These are phyloP conservation scores for Globisporangium recalcitrans DNA, from an alignment of 352 stramenopile species.

Conservation along the genomic window DNA sequence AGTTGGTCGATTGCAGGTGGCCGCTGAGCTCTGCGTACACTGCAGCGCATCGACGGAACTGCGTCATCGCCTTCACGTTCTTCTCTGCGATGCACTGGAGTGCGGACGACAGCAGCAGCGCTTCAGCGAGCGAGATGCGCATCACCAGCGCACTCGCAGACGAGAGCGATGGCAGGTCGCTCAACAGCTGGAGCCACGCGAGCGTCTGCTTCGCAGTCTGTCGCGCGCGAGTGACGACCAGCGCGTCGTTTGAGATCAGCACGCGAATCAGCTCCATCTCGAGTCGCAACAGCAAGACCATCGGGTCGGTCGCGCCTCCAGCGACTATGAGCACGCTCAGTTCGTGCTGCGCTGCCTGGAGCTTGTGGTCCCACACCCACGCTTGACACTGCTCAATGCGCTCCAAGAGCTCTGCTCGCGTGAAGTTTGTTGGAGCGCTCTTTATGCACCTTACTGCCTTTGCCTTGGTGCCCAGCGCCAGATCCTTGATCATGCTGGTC, in stretches of 20 bases:
- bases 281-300: conserved; percentile 20
- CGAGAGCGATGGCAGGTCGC: conserved; percentile 28
- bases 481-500: conserved; percentile 26
- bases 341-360: conserved; percentile 15
- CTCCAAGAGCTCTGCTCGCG: conserved; percentile 8
- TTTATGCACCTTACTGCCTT: neutral
- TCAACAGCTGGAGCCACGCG: conserved; percentile 24
- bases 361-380: conserved; percentile 29
- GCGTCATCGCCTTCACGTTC: conserved; percentile 23
- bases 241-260: conserved; percentile 32
- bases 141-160: conserved; percentile 19
- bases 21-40: conserved; percentile 22
- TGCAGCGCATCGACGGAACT: conserved; percentile 23
- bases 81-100: conserved; percentile 26
- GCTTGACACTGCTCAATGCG: conserved; percentile 18
- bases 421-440: neutral
- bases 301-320: conserved; percentile 18
- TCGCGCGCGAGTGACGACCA: conserved; percentile 23
- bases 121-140: conserved; percentile 26
- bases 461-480: neutral
- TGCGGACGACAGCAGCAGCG: conserved; percentile 24
- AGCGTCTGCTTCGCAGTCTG: conserved; percentile 20
- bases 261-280: conserved; percentile 34
- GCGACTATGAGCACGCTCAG: conserved; percentile 11
- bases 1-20: conserved; percentile 10